Conservation (phyloP, 2,329 filamentous ascomycete genomes). For the Thelonectria rubi region DNA sequence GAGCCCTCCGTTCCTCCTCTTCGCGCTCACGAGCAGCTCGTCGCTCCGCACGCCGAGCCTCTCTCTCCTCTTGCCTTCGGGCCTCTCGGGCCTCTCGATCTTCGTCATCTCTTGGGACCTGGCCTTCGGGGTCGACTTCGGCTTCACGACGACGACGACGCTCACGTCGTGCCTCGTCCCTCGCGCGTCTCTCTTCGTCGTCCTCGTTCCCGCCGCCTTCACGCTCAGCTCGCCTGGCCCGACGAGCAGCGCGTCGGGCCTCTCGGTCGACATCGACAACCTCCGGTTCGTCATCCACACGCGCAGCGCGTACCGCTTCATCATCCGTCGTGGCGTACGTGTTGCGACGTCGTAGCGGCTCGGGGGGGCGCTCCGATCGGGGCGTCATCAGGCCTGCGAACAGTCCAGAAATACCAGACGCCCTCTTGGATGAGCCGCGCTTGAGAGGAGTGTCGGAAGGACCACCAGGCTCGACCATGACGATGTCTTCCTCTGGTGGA, state of each 20-base stretch:
- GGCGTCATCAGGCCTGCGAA: slow-evolving; percentile 68
- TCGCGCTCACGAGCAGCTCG: slow-evolving; percentile 50
- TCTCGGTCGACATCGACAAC: slow-evolving; percentile 67
- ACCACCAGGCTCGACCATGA: slow-evolving; percentile 49
- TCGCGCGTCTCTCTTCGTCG: slow-evolving; percentile 65
- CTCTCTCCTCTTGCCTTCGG: slow-evolving; percentile 49
- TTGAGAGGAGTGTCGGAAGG: slow-evolving; percentile 47
- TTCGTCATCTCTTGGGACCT: slow-evolving; percentile 20
- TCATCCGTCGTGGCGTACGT: slow-evolving; percentile 62
- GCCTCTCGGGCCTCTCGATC: slow-evolving; percentile 65
- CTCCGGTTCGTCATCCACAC: slow-evolving; percentile 57
- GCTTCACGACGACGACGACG: slow-evolving; percentile 58
- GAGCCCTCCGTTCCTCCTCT: slow-evolving; percentile 37
- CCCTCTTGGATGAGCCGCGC: slow-evolving; percentile 56
- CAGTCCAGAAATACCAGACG: slow-evolving; percentile 63
- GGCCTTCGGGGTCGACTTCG: slow-evolving; percentile 59
- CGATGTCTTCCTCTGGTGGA: slow-evolving; percentile 51
- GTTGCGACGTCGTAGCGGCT: slow-evolving; percentile 56
- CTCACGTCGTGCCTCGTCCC: slow-evolving; percentile 66
- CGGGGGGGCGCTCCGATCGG: slow-evolving; percentile 51
- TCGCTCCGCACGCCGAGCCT: slow-evolving; percentile 65
- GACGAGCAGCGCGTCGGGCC: slow-evolving; percentile 69
- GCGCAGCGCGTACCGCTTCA: slow-evolving; percentile 57
- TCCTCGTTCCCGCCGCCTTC: slow-evolving; percentile 45
- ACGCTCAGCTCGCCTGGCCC: slow-evolving; percentile 63